A percentile compares a stretch with the other conserved stretches of the same genome.
Evolutionary conservation across 345 rosid genomes (phyloP).

Genomic region (Gossypium herbaceum): DNA sequence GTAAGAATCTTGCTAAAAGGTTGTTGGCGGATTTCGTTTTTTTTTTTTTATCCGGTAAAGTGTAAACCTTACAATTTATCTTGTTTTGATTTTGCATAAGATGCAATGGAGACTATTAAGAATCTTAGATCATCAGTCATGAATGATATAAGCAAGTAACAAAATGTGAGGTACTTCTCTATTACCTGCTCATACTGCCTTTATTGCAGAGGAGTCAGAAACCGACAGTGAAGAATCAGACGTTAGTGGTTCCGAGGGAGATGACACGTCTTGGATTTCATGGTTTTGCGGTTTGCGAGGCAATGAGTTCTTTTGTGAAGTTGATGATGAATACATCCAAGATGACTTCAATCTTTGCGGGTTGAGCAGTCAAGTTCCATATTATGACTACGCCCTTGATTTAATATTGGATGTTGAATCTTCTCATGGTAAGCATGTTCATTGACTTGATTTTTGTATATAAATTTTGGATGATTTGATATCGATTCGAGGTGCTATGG

Average conservation of each 20-base stretch:
- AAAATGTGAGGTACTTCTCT: neutral
- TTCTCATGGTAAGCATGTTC: slow-evolving; percentile 63
- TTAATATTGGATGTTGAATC: slow-evolving; percentile 86
- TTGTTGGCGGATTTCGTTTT: too few relatives aligned
- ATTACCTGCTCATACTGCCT: neutral
- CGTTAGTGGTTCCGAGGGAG: slow-evolving; percentile 88
- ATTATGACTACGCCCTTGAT: slow-evolving; percentile 92
- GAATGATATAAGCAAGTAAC: neutral
- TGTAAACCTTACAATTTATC: too few relatives aligned
- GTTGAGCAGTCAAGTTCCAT: slow-evolving; percentile 94
- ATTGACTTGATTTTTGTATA: neutral
- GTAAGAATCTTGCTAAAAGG: too few relatives aligned
- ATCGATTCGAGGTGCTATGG: neutral
- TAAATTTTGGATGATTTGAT: neutral
- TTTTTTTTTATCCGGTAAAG: too few relatives aligned
- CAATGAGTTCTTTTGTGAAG: slow-evolving; percentile 95
- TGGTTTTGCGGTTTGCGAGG: slow-evolving; percentile 97
- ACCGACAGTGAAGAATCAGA: slow-evolving; percentile 24
- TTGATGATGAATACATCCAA: slow-evolving; percentile 91
- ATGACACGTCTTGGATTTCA: slow-evolving; percentile 93
- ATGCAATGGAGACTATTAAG: neutral
- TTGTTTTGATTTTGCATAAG: neutral
- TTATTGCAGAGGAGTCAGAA: slow-evolving; percentile 22
- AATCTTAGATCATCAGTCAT: neutral
- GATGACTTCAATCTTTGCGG: slow-evolving; percentile 98